These are phyloP conservation scores for Chalaropsis thielavioides DNA, from an alignment of 2,329 filamentous ascomycete genomes.

Conservation along the genomic window DNA sequence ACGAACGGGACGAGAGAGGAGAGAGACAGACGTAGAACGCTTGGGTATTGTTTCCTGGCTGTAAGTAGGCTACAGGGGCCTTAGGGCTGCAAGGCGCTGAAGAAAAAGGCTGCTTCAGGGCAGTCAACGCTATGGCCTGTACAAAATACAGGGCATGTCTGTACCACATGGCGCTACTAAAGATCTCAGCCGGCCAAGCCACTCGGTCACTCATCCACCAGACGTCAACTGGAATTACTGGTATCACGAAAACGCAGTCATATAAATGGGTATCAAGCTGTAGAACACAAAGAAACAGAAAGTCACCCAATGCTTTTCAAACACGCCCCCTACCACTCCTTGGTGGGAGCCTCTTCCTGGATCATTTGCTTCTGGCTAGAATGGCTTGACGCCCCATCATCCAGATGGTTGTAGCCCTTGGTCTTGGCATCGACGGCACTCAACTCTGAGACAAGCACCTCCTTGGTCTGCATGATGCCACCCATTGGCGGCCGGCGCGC, in stretches of 20 bases:
- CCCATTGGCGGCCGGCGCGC: not conserved
- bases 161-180: no score
- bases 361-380: conserved; percentile 17
- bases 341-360: not conserved
- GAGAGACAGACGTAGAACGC: no score
- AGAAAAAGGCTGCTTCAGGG: no score
- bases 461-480: conserved; percentile 16
- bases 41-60: no score
- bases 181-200: no score
- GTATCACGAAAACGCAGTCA: not conserved
- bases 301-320: not conserved
- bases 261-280: not conserved
- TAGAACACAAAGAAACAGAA: not conserved
- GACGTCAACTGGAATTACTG: not conserved
- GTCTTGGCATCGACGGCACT: conserved; percentile 15
- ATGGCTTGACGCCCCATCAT: conserved; percentile 13
- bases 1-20: no score
- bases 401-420: conserved; percentile 13
- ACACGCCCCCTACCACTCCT: not conserved
- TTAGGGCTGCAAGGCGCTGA: no score
- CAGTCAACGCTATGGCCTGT: no score
- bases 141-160: no score
- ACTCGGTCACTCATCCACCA: not conserved
- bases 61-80: no score
- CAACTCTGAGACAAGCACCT: conserved; percentile 15